These are phyloP conservation scores for Candida argentea DNA, from an alignment of 805 yeast genomes.

Conservation along the genomic window DNA sequence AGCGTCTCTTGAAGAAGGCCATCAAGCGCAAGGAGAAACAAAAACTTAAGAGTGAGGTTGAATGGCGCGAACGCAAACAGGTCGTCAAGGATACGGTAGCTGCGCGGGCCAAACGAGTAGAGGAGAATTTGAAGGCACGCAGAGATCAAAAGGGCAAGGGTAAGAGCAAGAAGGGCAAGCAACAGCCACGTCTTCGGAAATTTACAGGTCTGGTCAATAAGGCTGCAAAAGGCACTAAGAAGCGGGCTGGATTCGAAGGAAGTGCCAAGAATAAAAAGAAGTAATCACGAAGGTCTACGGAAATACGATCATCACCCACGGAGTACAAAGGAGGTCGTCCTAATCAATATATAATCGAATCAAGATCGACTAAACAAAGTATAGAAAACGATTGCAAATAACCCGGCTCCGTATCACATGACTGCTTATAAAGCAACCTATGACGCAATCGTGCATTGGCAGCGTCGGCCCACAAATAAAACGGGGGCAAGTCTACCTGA, in stretches of 20 bases:
- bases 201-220: constrained; percentile 47
- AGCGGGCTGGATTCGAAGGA: constrained; percentile 92
- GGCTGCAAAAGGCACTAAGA: constrained; percentile 28
- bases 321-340: neutral
- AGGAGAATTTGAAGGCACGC: constrained; percentile 79
- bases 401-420: no score
- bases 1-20: constrained; percentile 75
- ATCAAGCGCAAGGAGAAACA: constrained; percentile 72
- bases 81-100: constrained; percentile 65
- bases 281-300: no score
- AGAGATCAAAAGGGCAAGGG: constrained; percentile 64
- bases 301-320: no score
- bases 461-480: no score
- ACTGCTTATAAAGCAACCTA: no score
- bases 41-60: constrained; percentile 78
- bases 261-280: constrained; percentile 34
- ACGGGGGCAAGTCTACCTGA: no score
- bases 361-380: no score
- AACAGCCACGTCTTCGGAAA: constrained; percentile 60
- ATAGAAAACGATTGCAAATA: no score
- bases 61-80: constrained; percentile 87
- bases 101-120: constrained; percentile 78
- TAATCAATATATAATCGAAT: constrained; percentile 1
- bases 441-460: no score
- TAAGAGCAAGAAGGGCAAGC: constrained; percentile 52